phyloP scores from a whole-genome alignment of 2,329 filamentous ascomycete genomes.

The Diaporthe eres region DNA sequence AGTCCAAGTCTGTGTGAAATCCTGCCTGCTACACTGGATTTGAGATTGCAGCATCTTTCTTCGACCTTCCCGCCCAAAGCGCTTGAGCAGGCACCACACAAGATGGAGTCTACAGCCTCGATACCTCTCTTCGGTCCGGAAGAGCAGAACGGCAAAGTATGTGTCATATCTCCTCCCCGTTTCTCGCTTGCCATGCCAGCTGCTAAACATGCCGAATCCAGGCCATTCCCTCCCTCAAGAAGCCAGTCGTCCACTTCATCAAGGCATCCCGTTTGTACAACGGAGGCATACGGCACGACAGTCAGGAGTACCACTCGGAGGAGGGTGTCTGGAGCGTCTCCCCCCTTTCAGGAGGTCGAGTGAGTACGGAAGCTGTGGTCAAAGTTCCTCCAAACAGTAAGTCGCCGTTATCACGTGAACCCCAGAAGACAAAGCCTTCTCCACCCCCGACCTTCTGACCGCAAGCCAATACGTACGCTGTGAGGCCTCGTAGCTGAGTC shows the following conservation, averaged over 20 bases:
- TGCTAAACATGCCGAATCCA: background rate
- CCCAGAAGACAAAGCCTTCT: too few relatives aligned
- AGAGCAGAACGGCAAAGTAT: background rate
- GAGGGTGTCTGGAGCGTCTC: background rate
- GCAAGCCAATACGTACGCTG: background rate
- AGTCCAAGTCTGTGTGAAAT: background rate
- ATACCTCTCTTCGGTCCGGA: background rate
- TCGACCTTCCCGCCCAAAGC: background rate
- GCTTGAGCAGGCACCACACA: background rate
- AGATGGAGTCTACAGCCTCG: background rate
- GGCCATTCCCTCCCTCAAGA: background rate
- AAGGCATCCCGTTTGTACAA: background rate
- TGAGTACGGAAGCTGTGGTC: background rate
- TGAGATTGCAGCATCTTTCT: background rate
- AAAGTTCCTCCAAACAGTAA: background rate
- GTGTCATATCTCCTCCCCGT: background rate
- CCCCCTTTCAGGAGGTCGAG: background rate
- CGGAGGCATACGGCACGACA: background rate
- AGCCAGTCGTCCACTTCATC: background rate
- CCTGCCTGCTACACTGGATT: background rate
- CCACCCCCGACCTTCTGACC: background rate
- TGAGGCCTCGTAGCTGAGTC: background rate
- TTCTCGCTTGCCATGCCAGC: background rate
- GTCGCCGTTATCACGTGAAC: background rate
- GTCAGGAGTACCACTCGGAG: background rate